These are phyloP conservation scores for Tolypocladium guangdongense DNA, from an alignment of 2,329 filamentous ascomycete species.

Conservation along the genomic window DNA sequence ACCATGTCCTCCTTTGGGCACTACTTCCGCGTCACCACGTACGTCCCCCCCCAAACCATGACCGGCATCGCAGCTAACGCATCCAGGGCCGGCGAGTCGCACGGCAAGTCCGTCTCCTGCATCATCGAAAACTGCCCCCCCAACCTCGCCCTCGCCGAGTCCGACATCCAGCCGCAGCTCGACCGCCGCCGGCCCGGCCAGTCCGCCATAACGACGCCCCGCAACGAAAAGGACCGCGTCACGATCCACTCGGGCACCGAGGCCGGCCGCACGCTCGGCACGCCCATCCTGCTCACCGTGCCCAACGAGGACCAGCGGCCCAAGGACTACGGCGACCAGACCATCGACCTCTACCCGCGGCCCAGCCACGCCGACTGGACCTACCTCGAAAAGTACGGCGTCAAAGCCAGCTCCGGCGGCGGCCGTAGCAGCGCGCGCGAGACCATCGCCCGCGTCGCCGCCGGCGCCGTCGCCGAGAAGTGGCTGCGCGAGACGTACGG, in stretches of 20 bases:
- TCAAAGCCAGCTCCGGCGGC: conserved; percentile 83
- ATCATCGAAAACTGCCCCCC: conserved; percentile 91
- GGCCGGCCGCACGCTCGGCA: conserved; percentile 79
- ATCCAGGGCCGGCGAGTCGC: conserved; percentile 49
- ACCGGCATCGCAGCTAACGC: conserved; percentile 10
- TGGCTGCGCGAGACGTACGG: conserved; percentile 72
- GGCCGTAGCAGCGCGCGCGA: conserved; percentile 87
- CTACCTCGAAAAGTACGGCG: conserved; percentile 93
- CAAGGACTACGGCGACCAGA: conserved; percentile 79
- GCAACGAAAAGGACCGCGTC: conserved; percentile 85
- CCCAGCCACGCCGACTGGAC: conserved; percentile 95
- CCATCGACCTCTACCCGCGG: conserved; percentile 84
- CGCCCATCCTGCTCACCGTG: conserved; percentile 79
- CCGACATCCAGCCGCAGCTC: conserved; percentile 90
- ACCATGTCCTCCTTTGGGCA: conserved; percentile 82
- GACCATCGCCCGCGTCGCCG: conserved; percentile 87
- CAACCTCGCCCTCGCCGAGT: conserved; percentile 73
- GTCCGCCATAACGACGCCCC: conserved; percentile 78
- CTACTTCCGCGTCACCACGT: conserved; percentile 75
- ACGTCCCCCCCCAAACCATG: conserved; percentile 49
- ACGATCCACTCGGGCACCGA: conserved; percentile 91
- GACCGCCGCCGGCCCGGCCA: conserved; percentile 83
- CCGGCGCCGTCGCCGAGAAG: conserved; percentile 87
- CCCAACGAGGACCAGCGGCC: conserved; percentile 89
- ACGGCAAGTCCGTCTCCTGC: conserved; percentile 86